Evolutionary conservation across 1,284 basidiomycete genomes (phyloP).

Genomic region (Termitomyces sp.): DNA sequence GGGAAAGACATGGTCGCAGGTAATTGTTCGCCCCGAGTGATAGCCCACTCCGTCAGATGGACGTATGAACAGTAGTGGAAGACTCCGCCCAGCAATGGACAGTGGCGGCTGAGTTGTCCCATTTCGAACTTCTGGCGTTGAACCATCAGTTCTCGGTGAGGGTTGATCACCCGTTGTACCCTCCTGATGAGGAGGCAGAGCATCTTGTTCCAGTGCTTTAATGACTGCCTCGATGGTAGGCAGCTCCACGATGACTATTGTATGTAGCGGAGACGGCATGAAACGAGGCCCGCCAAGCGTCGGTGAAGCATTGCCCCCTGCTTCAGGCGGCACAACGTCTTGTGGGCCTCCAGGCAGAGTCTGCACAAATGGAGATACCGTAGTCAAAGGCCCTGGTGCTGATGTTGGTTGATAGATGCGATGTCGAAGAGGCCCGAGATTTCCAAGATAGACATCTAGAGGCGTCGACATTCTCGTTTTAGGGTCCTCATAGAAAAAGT

Average conservation of each 20-base stretch:
- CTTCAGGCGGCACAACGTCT: conserved; percentile 26
- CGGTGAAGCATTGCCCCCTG: conserved; percentile 26
- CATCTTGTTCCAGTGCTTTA: conserved; percentile 68
- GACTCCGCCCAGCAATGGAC: conserved; percentile 53
- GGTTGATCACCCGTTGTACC: conserved; percentile 32
- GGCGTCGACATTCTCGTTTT: conserved; percentile 60
- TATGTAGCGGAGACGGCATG: conserved; percentile 54
- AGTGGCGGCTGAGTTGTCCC: conserved; percentile 31
- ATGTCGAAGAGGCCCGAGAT: conserved; percentile 75
- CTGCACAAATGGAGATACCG: conserved; percentile 51
- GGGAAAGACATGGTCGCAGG: conserved; percentile 78
- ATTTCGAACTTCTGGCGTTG: conserved; percentile 22
- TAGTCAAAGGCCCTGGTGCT: conserved; percentile 58
- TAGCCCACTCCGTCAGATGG: conserved; percentile 76
- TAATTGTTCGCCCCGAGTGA: conserved; percentile 78
- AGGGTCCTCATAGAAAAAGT: conserved; percentile 76
- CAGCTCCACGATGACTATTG: conserved; percentile 75
- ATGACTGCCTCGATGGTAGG: conserved; percentile 66
- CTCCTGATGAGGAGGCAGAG: conserved; percentile 38
- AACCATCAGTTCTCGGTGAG: conserved; percentile 24
- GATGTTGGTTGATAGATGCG: conserved; percentile 67
- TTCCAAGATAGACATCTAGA: conserved; percentile 85
- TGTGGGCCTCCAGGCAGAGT: conserved; percentile 23
- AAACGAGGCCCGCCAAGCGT: conserved; percentile 39
- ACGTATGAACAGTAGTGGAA: conserved; percentile 72